Evolutionary conservation across 148 eudicot species (phyloP), one percentile per base, ranked within the genome.

Genomic region (Fagopyrum homotropicum): DNA sequence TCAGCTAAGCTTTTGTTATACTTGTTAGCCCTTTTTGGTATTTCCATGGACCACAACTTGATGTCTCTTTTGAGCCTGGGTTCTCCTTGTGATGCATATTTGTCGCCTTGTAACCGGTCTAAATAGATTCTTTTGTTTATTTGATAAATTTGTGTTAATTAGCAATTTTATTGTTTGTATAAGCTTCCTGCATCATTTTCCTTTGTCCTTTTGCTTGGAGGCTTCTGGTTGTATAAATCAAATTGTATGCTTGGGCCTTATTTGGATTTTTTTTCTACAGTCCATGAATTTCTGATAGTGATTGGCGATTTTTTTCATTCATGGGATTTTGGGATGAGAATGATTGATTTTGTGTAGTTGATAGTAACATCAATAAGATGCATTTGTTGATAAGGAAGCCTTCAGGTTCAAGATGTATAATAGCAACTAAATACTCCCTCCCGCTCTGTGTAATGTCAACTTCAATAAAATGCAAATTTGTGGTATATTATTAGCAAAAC

Each of bases 201-300:
- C 14, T 64, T 35, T 35, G 70, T 64, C 70, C 17, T 64, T 40
- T 45, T 64, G 45, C 70, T 64, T 64, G 70, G 70, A 64, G 70
- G 70, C 70, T 61, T 61, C 29, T 61, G 68, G 11, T 40, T 64
- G 70, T 64, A 45, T 30, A 30, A 45, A 35, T 30, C 16, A 26
- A 26, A 60, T 60, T 22, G 30, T 60, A 26, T 60, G 66, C 40
- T 14, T 60, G 10, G 29, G 1, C 57, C 57, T 12, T 22, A 12
- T 52, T 14, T 15, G 17, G 57, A 22, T 0, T 15, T 7, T 17
- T 12, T 52, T 16, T 12, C 16, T 60, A 26, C 40, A 48, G 9
- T 64, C 19, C 46, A 64, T 12, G n/a, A 64, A 64, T 64, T 64
- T 64, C 45, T 64, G 45, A 40, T 12, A 4, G 40, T 40, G 70